Base-by-base conservation (phyloP, 129 eudicot species). In the Ambrosia trifida region DNA sequence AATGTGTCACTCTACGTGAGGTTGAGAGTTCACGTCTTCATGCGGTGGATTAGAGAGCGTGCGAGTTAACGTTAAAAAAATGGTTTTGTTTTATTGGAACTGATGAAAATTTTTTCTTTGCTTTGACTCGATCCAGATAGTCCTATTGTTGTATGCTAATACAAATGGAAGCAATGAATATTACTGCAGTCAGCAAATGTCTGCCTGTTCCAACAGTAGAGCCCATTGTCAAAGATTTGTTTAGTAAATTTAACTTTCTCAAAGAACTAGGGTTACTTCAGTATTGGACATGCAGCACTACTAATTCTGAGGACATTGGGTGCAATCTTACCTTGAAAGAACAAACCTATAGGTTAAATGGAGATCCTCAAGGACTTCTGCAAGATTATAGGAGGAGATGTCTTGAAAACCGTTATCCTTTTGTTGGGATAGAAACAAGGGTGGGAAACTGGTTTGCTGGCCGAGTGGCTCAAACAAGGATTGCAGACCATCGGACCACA, bases 391-490 rank as follows among this genome's bases (percentile, higher is more conserved):
- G 56, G 70, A 66, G 5, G 70, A 66, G 7, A 43, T 44, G 31
- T 66, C 56, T 43, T 44, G 56, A 43, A 6, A 44, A 66, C 1
- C 0, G 0, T 18, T 4, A 6, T 24, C 9, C 2, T 4, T 43
- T 44, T 44, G 56, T 66, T 19, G 70, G 70, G 20, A 0, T 24
- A 10, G 18, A 66, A 5, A 44, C 11, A 44, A 28, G 30, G 1
- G 70, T 41, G 8, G 36, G 33, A 7, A 64, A 33, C 52, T 64
- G 69, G 53, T 64, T 41, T 3, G 53, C 69, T 6, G 69, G 69
- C 16, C 53, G 69, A 40, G 52, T 51, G 40, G 52, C 53, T 19
- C 69, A 64, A 64, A 64, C 53, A 8, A 11, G 69, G 69, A 5
- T 64, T 64, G 53, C 69, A 18, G 69, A 64, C 40, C 51, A 64